A percentile compares a stretch with the other conserved stretches of the same genome.
phyloP scores from a whole-genome alignment of 345 rosid genomes.

The Cardamine resedifolia region DNA sequence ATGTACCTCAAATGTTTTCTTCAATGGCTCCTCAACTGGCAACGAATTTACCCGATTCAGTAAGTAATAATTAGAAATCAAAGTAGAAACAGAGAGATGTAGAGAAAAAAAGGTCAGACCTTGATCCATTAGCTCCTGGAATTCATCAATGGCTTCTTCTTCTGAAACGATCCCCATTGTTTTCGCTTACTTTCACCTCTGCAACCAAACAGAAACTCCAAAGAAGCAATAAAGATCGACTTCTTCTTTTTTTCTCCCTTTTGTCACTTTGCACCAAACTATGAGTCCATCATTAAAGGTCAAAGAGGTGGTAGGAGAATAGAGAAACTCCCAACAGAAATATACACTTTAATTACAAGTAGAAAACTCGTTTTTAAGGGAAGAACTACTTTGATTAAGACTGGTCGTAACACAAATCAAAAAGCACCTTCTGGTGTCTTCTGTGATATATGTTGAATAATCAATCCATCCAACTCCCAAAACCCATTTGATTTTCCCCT shows the following conservation, averaged over 20 bases:
- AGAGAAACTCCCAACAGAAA: constrained; percentile 18
- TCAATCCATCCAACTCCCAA: constrained; percentile 4
- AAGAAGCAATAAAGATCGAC: constrained; percentile 19
- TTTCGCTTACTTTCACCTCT: constrained; percentile 14
- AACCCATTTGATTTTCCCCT: not conserved
- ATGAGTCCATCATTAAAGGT: constrained; percentile 34
- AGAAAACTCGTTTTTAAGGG: not conserved
- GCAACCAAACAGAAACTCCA: constrained; percentile 12
- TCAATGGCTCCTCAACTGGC: constrained; percentile 66
- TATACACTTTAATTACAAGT: constrained; percentile 1
- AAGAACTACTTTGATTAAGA: constrained; percentile 35
- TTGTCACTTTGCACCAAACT: constrained; percentile 34
- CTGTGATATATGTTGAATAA: constrained; percentile 13
- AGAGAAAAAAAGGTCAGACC: constrained; percentile 51
- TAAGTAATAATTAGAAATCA: constrained; percentile 17
- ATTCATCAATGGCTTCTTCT: constrained; percentile 69
- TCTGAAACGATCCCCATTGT: constrained; percentile 58
- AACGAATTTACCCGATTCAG: constrained; percentile 17
- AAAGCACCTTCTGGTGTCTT: constrained; percentile 10
- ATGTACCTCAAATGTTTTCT: constrained; percentile 65
- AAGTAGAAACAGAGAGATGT: constrained; percentile 23
- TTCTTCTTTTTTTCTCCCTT: not conserved
- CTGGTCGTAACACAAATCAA: not conserved
- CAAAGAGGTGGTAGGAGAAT: constrained; percentile 34
- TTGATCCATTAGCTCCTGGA: constrained; percentile 61